Percentiles rank a stretch among this genome's conserved stretches.
These are phyloP conservation scores for Aurifilum marmelostoma DNA, from an alignment of 2,329 filamentous ascomycete species.

Conservation along the genomic window DNA sequence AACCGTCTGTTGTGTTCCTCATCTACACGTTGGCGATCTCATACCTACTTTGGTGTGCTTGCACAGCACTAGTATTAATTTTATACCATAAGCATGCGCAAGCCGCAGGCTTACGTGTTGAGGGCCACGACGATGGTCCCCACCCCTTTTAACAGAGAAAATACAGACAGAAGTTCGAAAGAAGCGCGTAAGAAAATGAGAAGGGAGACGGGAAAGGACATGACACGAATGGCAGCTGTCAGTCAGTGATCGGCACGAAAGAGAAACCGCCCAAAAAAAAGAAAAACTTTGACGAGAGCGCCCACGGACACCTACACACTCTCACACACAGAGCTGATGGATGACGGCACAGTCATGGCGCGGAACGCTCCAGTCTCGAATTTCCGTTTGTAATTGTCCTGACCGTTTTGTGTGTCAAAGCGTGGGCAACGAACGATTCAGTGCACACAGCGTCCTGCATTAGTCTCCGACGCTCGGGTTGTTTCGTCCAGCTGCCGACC, in stretches of 20 bases:
- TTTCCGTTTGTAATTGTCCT: not conserved
- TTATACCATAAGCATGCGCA: not conserved
- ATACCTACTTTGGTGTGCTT: not conserved
- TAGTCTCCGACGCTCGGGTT: constrained; percentile 5
- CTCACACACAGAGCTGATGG: not conserved
- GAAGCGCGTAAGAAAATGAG: not conserved
- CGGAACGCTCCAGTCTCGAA: not conserved
- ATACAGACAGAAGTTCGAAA: not conserved
- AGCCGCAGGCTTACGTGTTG: constrained; percentile 1
- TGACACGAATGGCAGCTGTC: not conserved
- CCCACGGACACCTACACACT: too few relatives aligned
- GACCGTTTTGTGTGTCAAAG: not conserved
- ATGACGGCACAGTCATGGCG: not conserved
- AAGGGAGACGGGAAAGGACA: too few relatives aligned
- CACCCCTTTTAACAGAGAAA: not conserved
- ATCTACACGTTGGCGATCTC: not conserved
- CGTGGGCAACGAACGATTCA: constrained; percentile 1
- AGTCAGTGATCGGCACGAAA: not conserved
- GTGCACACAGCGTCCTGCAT: constrained; percentile 10
- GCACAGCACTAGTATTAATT: not conserved
- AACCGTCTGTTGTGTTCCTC: not conserved
- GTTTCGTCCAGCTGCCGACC: constrained; percentile 9
- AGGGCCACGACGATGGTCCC: not conserved
- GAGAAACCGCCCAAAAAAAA: too few relatives aligned
- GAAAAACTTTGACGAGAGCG: too few relatives aligned